A percentile compares a stretch with the other conserved stretches of the same genome.
phyloP scores from a whole-genome alignment of 768 basidiomycete species.

The Russula brevipes region DNA sequence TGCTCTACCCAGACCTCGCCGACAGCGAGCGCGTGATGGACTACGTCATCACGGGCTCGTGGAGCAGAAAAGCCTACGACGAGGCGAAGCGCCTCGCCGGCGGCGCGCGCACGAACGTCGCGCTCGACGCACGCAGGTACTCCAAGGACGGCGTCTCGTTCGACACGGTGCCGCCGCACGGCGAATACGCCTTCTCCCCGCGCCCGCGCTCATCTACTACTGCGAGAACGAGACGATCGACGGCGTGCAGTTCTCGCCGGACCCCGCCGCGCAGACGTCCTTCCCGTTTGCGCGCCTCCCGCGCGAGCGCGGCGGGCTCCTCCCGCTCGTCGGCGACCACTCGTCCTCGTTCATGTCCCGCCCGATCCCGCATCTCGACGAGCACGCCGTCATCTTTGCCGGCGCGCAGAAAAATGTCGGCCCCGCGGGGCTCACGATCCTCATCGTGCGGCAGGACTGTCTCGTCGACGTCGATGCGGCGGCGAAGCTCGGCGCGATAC shows the following conservation, averaged over 20 bases:
- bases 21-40: conserved; percentile 63
- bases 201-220: conserved; percentile 91
- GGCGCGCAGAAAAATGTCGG: conserved; percentile 98
- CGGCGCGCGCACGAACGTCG: conserved; percentile 57
- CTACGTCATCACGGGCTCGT: conserved; percentile 89
- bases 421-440: conserved; percentile 86
- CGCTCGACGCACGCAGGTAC: conserved; percentile 58
- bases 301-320: conserved; percentile 48
- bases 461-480: conserved; percentile 85
- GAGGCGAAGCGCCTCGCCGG: conserved; percentile 72
- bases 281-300: conserved; percentile 71
- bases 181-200: conserved; percentile 66
- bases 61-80: conserved; percentile 81
- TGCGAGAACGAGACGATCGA: conserved; percentile 99
- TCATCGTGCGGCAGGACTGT: conserved; percentile 94
- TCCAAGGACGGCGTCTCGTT: conserved; percentile 66
- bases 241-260: conserved; percentile 79
- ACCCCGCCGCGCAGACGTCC: conserved; percentile 47
- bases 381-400: conserved; percentile 92
- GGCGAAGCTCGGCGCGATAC: conserved; percentile 60
- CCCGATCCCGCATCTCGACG: conserved; percentile 79
- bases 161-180: conserved; percentile 72
- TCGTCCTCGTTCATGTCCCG: conserved; percentile 96
- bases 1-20: conserved; percentile 57
- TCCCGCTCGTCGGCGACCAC: conserved; percentile 90